Conservation (phyloP, 208 protist species). For the Herpetomonas samuelpessoai region DNA sequence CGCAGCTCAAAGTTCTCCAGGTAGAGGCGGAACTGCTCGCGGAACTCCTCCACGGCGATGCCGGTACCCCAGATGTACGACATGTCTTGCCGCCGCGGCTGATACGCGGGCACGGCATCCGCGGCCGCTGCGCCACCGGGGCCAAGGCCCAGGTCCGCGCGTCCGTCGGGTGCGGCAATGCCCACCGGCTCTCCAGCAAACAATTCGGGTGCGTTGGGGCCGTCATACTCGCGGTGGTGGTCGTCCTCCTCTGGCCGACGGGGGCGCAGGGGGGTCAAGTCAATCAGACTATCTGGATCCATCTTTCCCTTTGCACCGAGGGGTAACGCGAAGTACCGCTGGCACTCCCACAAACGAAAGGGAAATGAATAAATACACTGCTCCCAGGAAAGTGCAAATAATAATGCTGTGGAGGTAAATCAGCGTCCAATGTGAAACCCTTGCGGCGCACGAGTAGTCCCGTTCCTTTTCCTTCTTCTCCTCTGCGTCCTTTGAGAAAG, state of each 20-base stretch:
- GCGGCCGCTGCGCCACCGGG: background rate
- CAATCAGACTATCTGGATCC: constrained; percentile 46
- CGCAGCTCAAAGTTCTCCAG: constrained; percentile 64
- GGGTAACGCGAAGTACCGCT: no score
- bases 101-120: constrained; percentile 8
- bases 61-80: constrained; percentile 90
- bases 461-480: constrained; percentile 1
- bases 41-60: constrained; percentile 86
- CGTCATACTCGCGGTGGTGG: background rate
- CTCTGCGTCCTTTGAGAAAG: background rate
- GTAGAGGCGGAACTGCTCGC: constrained; percentile 69
- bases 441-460: background rate
- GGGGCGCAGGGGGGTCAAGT: constrained; percentile 56
- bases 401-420: no score
- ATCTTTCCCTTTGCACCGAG: no score
- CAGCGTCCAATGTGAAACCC: no score
- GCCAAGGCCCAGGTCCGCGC: background rate
- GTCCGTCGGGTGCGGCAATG: background rate
- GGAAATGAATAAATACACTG: no score
- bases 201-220: background rate
- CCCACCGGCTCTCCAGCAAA: background rate
- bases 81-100: constrained; percentile 63
- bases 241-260: constrained; percentile 15
- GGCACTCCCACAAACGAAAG: no score
- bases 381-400: no score